A percentile compares a stretch with the other conserved stretches of the same genome.
Conservation (phyloP, 2,329 filamentous ascomycete species). For the Colletotrichum sp. region DNA sequence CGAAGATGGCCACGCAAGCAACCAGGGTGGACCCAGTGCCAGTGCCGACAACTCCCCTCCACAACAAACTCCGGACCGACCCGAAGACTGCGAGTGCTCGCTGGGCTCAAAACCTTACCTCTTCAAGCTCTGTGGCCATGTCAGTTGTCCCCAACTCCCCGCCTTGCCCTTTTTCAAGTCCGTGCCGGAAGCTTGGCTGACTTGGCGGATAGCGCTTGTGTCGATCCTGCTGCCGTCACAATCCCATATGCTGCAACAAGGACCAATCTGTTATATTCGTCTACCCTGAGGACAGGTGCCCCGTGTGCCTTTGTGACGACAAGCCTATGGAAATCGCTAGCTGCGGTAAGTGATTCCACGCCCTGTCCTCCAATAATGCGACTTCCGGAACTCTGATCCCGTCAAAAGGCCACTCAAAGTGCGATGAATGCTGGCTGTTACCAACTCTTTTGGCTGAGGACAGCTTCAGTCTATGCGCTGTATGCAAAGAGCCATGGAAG, state of each 20-base stretch:
- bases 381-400: too few species aligned
- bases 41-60: not conserved
- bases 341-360: too few species aligned
- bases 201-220: not conserved
- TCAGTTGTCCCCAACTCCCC: not conserved
- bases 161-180: not conserved
- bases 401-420: too few species aligned
- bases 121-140: not conserved
- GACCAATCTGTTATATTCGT: not conserved
- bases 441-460: too few species aligned
- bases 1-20: not conserved
- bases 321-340: not conserved
- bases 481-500: too few species aligned
- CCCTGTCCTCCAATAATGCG: too few species aligned
- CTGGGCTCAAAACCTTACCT: not conserved
- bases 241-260: not conserved
- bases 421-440: too few species aligned
- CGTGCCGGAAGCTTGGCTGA: not conserved
- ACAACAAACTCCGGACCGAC: not conserved
- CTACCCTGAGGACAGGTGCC: not conserved
- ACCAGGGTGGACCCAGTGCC: not conserved
- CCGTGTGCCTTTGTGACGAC: not conserved
- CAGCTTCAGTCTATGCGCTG: too few species aligned
- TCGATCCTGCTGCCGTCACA: not conserved
- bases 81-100: not conserved